Evolutionary conservation across 805 yeast genomes (phyloP).

Genomic region (Nematodospora valgi): DNA sequence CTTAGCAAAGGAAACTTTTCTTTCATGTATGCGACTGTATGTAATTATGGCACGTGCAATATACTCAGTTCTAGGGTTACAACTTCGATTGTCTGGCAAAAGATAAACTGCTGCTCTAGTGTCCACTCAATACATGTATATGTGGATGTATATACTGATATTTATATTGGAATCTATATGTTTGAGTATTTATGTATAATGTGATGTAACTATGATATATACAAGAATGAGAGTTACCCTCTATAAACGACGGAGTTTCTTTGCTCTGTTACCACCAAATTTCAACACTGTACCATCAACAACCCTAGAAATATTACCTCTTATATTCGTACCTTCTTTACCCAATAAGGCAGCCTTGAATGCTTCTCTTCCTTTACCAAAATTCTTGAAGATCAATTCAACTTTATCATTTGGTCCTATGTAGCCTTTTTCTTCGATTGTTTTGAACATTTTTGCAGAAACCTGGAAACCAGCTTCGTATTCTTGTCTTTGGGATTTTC

Average conservation of each 20-base stretch:
- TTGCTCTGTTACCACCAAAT: conserved; percentile 91
- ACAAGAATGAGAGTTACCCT: conserved; percentile 2
- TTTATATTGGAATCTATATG: background rate
- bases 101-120: too few relatives aligned
- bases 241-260: conserved; percentile 72
- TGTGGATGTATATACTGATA: conserved; percentile 7
- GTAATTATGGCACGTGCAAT: too few relatives aligned
- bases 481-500: conserved; percentile 86
- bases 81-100: too few relatives aligned
- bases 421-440: conserved; percentile 60
- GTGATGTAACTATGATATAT: conserved; percentile 3
- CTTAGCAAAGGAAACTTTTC: too few relatives aligned
- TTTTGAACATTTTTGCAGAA: conserved; percentile 64
- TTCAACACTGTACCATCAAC: conserved; percentile 79
- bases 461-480: conserved; percentile 92
- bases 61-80: too few relatives aligned
- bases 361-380: conserved; percentile 88
- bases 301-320: conserved; percentile 64
- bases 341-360: conserved; percentile 82
- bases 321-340: conserved; percentile 74
- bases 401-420: conserved; percentile 53
- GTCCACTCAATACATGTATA: too few relatives aligned
- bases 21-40: too few relatives aligned
- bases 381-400: conserved; percentile 76
- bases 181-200: conserved; percentile 6